Conservation (phyloP, 176 grass and related monocot genomes). For the Juncus inflexus region DNA sequence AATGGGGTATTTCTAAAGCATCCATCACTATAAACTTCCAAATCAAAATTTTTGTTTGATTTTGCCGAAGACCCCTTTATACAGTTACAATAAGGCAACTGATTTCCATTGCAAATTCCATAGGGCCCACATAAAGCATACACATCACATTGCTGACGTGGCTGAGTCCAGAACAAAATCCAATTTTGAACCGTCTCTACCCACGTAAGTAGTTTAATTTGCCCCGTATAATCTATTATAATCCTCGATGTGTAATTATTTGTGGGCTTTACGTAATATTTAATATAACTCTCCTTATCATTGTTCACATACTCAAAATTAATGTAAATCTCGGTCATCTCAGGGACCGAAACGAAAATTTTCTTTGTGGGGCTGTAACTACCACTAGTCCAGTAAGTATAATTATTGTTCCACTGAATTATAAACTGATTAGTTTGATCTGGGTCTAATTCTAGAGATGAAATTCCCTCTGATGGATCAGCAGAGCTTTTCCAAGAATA, state of each 20-base stretch:
- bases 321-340: conserved; percentile 57
- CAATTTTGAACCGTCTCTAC: conserved; percentile 30
- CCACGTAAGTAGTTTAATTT: conserved; percentile 49
- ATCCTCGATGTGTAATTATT: conserved; percentile 35
- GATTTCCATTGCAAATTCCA: conserved; percentile 40
- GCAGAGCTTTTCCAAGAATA: conserved; percentile 41
- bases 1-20: conserved; percentile 46
- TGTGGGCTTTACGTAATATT: conserved; percentile 22
- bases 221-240: conserved; percentile 45
- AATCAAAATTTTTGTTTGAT: conserved; percentile 37
- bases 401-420: conserved; percentile 18
- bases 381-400: conserved; percentile 47
- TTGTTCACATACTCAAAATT: conserved; percentile 39
- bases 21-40: conserved; percentile 56
- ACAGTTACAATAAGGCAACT: conserved; percentile 47
- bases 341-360: conserved; percentile 47
- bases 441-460: conserved; percentile 42
- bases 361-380: conserved; percentile 34
- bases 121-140: conserved; percentile 62
- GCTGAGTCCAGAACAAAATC: conserved; percentile 56
- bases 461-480: conserved; percentile 46
- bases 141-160: conserved; percentile 52
- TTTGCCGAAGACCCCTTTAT: conserved; percentile 55
- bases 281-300: conserved; percentile 45
- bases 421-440: conserved; percentile 30